phyloP scores from a whole-genome alignment of 148 eudicot species.

The Arctostaphylos glauca region DNA sequence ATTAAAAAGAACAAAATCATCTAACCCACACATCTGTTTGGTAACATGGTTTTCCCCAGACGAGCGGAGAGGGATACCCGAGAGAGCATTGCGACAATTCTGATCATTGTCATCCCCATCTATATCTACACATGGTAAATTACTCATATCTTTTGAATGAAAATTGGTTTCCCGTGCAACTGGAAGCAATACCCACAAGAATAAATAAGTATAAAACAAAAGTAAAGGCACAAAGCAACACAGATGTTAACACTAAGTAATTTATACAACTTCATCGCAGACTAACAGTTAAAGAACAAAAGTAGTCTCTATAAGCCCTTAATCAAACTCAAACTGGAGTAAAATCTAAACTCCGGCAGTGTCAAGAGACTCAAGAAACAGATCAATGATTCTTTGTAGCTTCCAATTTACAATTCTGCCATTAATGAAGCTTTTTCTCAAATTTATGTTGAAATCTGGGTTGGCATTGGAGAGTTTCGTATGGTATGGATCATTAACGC shows the following conservation, averaged over 20 bases:
- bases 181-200: constrained; percentile 22
- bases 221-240: neutral
- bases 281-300: neutral
- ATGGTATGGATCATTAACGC: neutral
- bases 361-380: neutral
- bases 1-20: constrained; percentile 19
- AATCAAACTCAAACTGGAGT: neutral
- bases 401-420: neutral
- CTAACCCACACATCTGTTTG: constrained; percentile 19
- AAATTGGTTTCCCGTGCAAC: constrained; percentile 32
- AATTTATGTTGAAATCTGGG: neutral
- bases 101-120: constrained; percentile 33
- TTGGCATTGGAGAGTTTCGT: neutral
- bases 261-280: neutral
- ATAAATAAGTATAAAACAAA: neutral
- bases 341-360: neutral
- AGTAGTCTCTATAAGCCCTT: neutral
- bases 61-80: constrained; percentile 19
- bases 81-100: constrained; percentile 21
- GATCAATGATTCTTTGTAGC: neutral
- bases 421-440: neutral
- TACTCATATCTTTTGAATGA: constrained; percentile 29
- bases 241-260: neutral
- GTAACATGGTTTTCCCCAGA: constrained; percentile 25
- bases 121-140: constrained; percentile 30